Conservation (phyloP, 2,329 filamentous ascomycete species). For the Achaetomium macrosporum region DNA sequence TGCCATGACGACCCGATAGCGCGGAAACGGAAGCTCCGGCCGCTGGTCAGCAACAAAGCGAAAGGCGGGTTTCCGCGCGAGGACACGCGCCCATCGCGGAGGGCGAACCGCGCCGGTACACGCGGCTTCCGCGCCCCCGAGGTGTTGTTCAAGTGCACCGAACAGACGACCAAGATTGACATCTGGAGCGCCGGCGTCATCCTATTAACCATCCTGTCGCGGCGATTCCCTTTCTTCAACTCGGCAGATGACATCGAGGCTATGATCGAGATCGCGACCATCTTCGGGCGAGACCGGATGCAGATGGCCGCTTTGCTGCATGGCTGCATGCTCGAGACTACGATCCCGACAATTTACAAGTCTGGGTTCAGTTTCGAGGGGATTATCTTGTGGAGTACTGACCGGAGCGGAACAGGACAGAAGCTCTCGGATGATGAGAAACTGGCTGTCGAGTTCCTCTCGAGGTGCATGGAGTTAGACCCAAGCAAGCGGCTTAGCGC, state of each 20-base stretch:
- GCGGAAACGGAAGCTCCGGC: constrained; percentile 55
- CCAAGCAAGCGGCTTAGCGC: constrained; percentile 69
- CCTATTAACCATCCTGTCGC: constrained; percentile 84
- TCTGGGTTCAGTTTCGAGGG: constrained; percentile 85
- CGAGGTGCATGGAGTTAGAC: constrained; percentile 69
- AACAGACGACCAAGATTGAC: constrained; percentile 89
- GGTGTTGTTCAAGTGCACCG: constrained; percentile 93
- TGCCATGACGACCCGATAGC: constrained; percentile 62
- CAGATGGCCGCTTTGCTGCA: constrained; percentile 74
- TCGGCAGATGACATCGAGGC: constrained; percentile 97
- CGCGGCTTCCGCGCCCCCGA: constrained; percentile 94
- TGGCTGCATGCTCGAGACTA: constrained; percentile 87
- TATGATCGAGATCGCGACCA: constrained; percentile 93
- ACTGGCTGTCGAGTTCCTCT: constrained; percentile 66
- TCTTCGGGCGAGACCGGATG: constrained; percentile 85
- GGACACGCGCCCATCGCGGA: constrained; percentile 78
- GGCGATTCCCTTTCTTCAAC: constrained; percentile 97
- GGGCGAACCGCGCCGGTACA: constrained; percentile 91
- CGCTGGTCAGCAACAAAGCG: constrained; percentile 45
- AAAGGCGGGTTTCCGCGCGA: constrained; percentile 77
- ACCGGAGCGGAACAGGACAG: constrained; percentile 50
- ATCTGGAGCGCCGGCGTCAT: constrained; percentile 98
- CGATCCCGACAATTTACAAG: constrained; percentile 81
- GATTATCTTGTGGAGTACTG: constrained; percentile 92
- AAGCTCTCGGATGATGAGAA: constrained; percentile 61